phyloP scores from a whole-genome alignment of 2,329 filamentous ascomycete species.

The Fusarium kyushuense region DNA sequence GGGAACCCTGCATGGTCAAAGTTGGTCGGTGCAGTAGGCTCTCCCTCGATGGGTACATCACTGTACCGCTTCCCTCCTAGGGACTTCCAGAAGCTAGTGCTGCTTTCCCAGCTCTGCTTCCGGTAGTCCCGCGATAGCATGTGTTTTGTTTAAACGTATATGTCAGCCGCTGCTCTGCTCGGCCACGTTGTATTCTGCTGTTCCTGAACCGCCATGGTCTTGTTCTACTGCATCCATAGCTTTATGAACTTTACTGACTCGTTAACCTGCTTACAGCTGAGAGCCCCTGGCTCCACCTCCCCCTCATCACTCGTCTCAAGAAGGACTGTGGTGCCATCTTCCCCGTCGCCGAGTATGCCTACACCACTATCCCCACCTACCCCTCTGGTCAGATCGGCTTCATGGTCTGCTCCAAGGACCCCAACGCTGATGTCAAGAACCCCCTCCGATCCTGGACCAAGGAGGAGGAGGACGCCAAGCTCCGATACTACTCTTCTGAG shows the following conservation, averaged over 20 bases:
- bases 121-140: conserved; percentile 55
- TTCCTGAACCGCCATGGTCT: conserved; percentile 38
- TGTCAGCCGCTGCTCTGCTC: conserved; percentile 25
- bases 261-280: conserved; percentile 72
- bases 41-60: conserved; percentile 46
- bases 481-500: conserved; percentile 97
- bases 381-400: conserved; percentile 99
- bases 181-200: conserved; percentile 31
- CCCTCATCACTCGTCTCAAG: conserved; percentile 94
- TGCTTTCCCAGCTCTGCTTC: conserved; percentile 54
- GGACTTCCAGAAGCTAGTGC: conserved; percentile 56
- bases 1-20: conserved; percentile 39
- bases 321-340: conserved; percentile 97
- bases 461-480: conserved; percentile 93
- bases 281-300: conserved; percentile 99
- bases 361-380: conserved; percentile 99
- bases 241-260: conserved; percentile 34
- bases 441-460: conserved; percentile 83
- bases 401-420: conserved; percentile 99
- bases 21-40: conserved; percentile 31
- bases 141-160: conserved; percentile 28
- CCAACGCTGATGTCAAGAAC: conserved; percentile 82
- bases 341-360: conserved; percentile 97
- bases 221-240: conserved; percentile 23
- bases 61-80: conserved; percentile 49